Evolutionary conservation across 2,329 filamentous ascomycete species (phyloP).

Genomic region (Parascedosporium putredinis): DNA sequence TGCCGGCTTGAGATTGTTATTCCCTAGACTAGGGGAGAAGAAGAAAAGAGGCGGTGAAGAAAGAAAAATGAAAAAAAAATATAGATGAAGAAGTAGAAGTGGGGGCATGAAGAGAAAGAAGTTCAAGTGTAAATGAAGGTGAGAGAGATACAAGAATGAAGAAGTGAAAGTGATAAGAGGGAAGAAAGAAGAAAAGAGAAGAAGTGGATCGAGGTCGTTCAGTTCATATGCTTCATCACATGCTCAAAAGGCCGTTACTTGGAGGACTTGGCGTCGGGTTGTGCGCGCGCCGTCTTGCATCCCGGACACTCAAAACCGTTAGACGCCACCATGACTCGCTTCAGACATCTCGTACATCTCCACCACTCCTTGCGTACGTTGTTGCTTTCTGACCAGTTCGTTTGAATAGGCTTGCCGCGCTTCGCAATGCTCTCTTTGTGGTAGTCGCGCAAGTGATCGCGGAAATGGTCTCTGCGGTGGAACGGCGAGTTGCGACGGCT

Average conservation of each 20-base stretch:
- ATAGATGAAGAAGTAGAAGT: too few species aligned
- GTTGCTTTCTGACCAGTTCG: slow-evolving; percentile 29
- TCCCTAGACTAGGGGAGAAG: too few species aligned
- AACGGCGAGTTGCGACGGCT: slow-evolving; percentile 33
- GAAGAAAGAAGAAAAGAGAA: neutral
- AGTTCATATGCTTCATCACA: slow-evolving; percentile 4
- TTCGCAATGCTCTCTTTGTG: slow-evolving; percentile 45
- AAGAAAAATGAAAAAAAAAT: too few species aligned
- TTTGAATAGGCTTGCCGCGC: slow-evolving; percentile 25
- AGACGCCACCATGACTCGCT: slow-evolving; percentile 29
- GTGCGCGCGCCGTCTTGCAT: slow-evolving; percentile 47
- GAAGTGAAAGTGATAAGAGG: neutral
- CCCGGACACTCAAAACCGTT: slow-evolving; percentile 33
- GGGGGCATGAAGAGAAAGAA: too few species aligned
- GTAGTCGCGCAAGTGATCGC: slow-evolving; percentile 44
- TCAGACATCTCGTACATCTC: slow-evolving; percentile 43
- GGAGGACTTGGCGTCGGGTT: slow-evolving; percentile 1
- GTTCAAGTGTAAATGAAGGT: neutral
- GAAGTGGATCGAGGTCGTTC: neutral
- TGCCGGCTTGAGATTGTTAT: too few species aligned
- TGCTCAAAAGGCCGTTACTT: neutral
- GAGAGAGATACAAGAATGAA: slow-evolving; percentile 3
- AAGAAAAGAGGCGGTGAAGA: too few species aligned
- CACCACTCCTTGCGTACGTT: slow-evolving; percentile 35
- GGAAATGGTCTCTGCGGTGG: slow-evolving; percentile 43